Percentiles rank a stretch among this genome's conserved stretches.
phyloP scores from a whole-genome alignment of 805 yeast species.

The Spencermartinsiella europaea region DNA sequence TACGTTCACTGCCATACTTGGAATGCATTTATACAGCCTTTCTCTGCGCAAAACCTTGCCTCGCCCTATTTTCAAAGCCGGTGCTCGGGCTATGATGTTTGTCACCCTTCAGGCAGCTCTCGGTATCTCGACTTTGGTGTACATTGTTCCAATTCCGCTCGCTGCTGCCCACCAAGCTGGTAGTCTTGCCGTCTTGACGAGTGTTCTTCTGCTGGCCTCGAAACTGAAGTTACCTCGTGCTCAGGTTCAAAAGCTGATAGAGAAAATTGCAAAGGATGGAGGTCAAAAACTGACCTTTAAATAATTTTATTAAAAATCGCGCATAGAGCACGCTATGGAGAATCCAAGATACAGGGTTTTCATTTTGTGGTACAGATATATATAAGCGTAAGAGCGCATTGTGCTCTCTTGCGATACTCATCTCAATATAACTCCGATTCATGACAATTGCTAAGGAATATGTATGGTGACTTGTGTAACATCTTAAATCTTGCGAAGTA shows the following conservation, averaged over 20 bases:
- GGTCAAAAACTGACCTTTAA: neutral
- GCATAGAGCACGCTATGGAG: no score
- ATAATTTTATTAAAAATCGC: no score
- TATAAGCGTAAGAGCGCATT: no score
- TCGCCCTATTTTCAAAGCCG: conserved; percentile 46
- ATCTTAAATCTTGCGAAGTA: no score
- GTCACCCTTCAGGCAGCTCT: conserved; percentile 77
- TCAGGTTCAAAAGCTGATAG: conserved; percentile 9
- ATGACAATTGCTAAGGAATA: no score
- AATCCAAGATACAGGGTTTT: no score
- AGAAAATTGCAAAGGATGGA: conserved; percentile 7
- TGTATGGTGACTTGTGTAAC: no score
- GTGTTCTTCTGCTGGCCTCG: conserved; percentile 59
- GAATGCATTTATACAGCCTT: conserved; percentile 62
- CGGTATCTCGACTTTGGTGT: conserved; percentile 81
- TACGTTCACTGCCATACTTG: conserved; percentile 68
- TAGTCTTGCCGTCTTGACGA: conserved; percentile 80
- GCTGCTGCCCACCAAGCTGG: conserved; percentile 98
- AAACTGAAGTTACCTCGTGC: conserved; percentile 55
- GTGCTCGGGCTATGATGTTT: conserved; percentile 73
- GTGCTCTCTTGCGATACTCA: no score
- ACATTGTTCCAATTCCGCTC: conserved; percentile 84
- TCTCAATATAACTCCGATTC: no score
- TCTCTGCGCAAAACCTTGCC: conserved; percentile 55
- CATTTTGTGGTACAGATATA: neutral